Evolutionary conservation across 2,329 filamentous ascomycete species (phyloP).

Genomic region (Pseudogymnoascus sp.): DNA sequence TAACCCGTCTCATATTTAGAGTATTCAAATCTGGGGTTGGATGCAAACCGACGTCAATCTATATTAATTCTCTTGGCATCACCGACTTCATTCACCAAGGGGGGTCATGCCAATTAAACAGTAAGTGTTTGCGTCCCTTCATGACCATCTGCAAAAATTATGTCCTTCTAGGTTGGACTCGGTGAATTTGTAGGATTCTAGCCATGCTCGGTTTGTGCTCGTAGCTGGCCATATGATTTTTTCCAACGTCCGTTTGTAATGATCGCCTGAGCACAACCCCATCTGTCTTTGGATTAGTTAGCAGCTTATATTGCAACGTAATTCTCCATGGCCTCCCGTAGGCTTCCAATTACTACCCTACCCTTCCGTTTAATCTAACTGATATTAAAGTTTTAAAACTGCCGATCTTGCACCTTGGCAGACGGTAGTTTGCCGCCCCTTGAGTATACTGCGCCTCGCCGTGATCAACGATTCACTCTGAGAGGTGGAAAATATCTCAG

Average conservation of each 20-base stretch:
- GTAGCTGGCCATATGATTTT: neutral
- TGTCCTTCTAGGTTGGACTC: neutral
- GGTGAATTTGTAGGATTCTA: neutral
- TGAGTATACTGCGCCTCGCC: neutral
- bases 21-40: neutral
- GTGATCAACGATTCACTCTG: neutral
- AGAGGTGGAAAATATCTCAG: neutral
- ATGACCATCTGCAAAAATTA: neutral
- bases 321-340: neutral
- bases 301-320: neutral
- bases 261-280: neutral
- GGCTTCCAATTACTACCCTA: neutral
- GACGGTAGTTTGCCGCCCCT: neutral
- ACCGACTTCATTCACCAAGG: neutral
- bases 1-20: neutral
- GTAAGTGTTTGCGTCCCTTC: neutral
- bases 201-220: neutral
- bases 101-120: neutral
- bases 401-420: neutral
- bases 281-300: neutral
- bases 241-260: neutral
- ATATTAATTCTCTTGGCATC: conserved; percentile 2
- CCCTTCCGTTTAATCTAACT: neutral
- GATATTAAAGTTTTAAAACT: conserved; percentile 3
- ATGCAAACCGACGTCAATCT: neutral